Evolutionary conservation across 1,284 basidiomycete genomes (phyloP).

Genomic region (Marasmius oreades): DNA sequence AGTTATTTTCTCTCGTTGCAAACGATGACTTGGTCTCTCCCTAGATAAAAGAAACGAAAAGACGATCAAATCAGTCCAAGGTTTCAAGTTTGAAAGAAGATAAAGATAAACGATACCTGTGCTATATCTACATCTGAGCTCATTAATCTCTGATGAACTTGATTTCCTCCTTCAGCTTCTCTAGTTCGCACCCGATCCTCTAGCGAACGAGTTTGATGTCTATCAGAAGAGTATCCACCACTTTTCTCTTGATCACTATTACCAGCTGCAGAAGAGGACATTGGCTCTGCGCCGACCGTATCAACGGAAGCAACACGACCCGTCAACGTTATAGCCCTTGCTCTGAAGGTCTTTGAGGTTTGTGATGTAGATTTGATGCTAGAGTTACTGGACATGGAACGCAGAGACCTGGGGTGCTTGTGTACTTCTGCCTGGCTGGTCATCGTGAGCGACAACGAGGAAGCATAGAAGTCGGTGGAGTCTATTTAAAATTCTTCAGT

Average conservation of each 20-base stretch:
- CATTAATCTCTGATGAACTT: background rate
- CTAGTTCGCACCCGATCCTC: background rate
- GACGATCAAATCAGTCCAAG: background rate
- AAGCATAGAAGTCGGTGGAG: background rate
- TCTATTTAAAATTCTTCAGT: background rate
- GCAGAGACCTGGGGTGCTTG: constrained; percentile 25
- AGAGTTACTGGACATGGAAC: constrained; percentile 42
- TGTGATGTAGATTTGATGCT: constrained; percentile 35
- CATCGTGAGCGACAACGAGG: constrained; percentile 1
- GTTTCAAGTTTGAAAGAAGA: background rate
- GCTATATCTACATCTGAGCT: background rate
- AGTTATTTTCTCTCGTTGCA: constrained; percentile 6
- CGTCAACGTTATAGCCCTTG: constrained; percentile 41
- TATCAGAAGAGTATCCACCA: background rate
- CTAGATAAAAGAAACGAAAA: background rate
- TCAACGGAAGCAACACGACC: constrained; percentile 25
- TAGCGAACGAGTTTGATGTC: background rate
- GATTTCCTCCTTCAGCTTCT: too few species aligned
- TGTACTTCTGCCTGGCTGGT: background rate
- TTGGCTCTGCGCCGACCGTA: constrained; percentile 8
- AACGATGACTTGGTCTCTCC: constrained; percentile 7
- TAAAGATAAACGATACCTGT: background rate
- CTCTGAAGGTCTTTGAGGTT: constrained; percentile 39
- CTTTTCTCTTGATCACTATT: constrained; percentile 21
- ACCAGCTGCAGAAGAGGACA: constrained; percentile 25